A percentile compares a stretch with the other conserved stretches of the same genome.
Conservation (phyloP, 257 asterid genomes). For the Penstemon davidsonii region DNA sequence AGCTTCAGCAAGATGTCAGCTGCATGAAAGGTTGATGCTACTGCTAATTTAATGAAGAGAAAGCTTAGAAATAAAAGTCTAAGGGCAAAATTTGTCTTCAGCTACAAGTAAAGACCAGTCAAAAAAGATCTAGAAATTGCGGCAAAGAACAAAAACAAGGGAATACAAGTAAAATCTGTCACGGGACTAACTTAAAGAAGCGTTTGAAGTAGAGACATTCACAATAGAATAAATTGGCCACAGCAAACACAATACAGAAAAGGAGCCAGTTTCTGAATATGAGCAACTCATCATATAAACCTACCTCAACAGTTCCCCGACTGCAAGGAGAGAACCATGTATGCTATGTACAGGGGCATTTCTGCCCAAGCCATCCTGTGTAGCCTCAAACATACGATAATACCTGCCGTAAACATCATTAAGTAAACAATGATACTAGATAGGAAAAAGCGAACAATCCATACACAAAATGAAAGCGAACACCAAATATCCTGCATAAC, state of each 20-base stretch:
- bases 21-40: slow-evolving; percentile 12
- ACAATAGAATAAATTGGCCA: neutral
- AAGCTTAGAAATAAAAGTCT: neutral
- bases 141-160: neutral
- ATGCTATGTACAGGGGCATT: slow-evolving; percentile 95
- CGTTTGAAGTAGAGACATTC: neutral
- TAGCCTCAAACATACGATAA: slow-evolving; percentile 98
- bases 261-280: too few species aligned
- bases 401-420: slow-evolving; percentile 58
- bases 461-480: neutral
- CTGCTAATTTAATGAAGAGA: neutral
- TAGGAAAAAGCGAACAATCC: slow-evolving; percentile 16
- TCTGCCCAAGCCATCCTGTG: slow-evolving; percentile 93
- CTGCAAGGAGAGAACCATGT: slow-evolving; percentile 98
- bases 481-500: neutral
- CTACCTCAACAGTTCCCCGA: slow-evolving; percentile 97
- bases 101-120: neutral
- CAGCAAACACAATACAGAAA: neutral
- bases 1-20: slow-evolving; percentile 18
- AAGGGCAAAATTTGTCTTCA: neutral
- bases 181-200: slow-evolving; percentile 15
- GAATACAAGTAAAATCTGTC: slow-evolving; percentile 6
- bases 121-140: neutral
- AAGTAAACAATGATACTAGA: slow-evolving; percentile 25
- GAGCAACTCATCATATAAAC: too few species aligned